Evolutionary conservation across 495 filamentous ascomycete species (phyloP).

Genomic region (Xylona heveae): DNA sequence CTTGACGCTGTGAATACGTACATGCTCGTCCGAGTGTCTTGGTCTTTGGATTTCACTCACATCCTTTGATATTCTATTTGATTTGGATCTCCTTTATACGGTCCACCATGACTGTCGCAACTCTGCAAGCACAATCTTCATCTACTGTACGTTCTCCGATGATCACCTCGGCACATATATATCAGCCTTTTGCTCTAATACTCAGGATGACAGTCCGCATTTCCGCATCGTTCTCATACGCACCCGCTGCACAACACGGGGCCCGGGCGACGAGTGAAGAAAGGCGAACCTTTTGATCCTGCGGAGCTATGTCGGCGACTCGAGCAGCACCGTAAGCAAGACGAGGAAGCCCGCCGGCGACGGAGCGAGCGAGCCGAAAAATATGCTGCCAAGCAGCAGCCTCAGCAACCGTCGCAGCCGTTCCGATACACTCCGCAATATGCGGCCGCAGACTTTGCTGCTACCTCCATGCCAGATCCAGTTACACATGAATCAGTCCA

Average conservation of each 20-base stretch:
- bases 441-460: not conserved
- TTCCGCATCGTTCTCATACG: not conserved
- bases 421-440: not conserved
- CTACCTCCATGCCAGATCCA: not conserved
- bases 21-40: no score
- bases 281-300: conserved; percentile 1
- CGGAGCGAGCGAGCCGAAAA: not conserved
- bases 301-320: not conserved
- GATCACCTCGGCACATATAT: not conserved
- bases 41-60: not conserved
- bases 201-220: not conserved
- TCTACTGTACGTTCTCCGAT: not conserved
- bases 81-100: not conserved
- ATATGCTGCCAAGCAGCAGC: no score
- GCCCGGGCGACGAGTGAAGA: not conserved
- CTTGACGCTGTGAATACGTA: no score
- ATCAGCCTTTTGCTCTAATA: not conserved
- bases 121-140: not conserved
- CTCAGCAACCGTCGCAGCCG: not conserved
- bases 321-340: not conserved
- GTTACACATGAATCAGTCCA: not conserved
- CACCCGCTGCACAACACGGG: not conserved
- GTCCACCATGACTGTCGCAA: not conserved
- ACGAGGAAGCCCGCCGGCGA: not conserved
- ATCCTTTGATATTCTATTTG: not conserved